A percentile compares a stretch with the other conserved stretches of the same genome.
These are phyloP conservation scores for Hanseniaspora lindneri DNA, from an alignment of 805 yeast species.

Conservation along the genomic window DNA sequence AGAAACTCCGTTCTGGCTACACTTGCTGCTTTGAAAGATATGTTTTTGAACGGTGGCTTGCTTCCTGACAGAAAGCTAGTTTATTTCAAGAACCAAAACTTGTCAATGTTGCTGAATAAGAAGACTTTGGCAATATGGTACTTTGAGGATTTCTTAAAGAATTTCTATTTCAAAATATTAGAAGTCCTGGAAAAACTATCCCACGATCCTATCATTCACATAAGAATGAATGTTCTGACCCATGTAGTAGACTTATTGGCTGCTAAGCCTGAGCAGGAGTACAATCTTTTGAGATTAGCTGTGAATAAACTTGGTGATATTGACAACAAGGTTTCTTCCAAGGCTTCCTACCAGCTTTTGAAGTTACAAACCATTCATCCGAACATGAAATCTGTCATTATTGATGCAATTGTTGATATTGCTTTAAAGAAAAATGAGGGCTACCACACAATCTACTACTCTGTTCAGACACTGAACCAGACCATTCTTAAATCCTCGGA, in stretches of 20 bases:
- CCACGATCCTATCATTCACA: slow-evolving; percentile 86
- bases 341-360: slow-evolving; percentile 68
- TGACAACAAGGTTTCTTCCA: slow-evolving; percentile 81
- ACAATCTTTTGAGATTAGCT: slow-evolving; percentile 72
- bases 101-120: slow-evolving; percentile 36
- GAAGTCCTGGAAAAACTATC: slow-evolving; percentile 65
- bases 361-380: slow-evolving; percentile 86
- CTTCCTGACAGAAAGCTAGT: slow-evolving; percentile 75
- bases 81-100: slow-evolving; percentile 65
- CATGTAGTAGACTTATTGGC: slow-evolving; percentile 71
- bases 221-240: slow-evolving; percentile 61
- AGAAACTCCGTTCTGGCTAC: slow-evolving; percentile 89
- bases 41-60: slow-evolving; percentile 60
- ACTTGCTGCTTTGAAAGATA: slow-evolving; percentile 78
- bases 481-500: slow-evolving; percentile 75
- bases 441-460: slow-evolving; percentile 78
- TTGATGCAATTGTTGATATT: slow-evolving; percentile 69
- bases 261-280: slow-evolving; percentile 93
- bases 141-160: slow-evolving; percentile 82
- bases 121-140: slow-evolving; percentile 60
- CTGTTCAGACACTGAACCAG: slow-evolving; percentile 81
- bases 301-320: slow-evolving; percentile 90
- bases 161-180: slow-evolving; percentile 59
- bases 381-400: slow-evolving; percentile 77
- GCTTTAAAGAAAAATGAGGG: slow-evolving; percentile 65